These are phyloP conservation scores for Trichosanthes truncata DNA, from an alignment of 306 rosid species.

Conservation along the genomic window DNA sequence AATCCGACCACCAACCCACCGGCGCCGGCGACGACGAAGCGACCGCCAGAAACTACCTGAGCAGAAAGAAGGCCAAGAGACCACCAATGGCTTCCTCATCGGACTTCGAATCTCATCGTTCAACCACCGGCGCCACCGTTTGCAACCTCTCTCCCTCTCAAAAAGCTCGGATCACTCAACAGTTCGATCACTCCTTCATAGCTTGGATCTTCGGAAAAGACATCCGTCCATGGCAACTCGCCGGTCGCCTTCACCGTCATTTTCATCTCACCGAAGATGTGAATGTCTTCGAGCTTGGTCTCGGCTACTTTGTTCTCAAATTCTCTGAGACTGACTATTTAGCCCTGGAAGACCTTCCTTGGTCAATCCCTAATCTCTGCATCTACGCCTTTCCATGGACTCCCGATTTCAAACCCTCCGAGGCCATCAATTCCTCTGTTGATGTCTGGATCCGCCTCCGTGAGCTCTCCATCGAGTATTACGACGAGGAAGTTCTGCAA, in stretches of 20 bases:
- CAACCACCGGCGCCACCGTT: not conserved
- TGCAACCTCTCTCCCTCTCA: not conserved
- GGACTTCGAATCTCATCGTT: not conserved
- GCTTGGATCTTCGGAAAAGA: not conserved
- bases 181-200: not conserved
- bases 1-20: not conserved
- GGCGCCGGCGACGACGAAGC: not conserved
- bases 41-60: not conserved
- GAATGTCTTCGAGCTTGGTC: not conserved
- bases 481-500: not conserved
- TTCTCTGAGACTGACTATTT: not conserved
- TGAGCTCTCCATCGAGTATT: not conserved
- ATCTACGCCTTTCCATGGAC: not conserved
- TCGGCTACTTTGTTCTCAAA: not conserved
- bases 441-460: not conserved
- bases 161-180: not conserved
- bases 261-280: not conserved
- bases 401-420: conserved; percentile 2
- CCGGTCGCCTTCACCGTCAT: not conserved
- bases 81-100: not conserved
- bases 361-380: not conserved
- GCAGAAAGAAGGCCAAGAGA: not conserved
- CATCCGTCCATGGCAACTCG: not conserved
- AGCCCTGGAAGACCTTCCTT: not conserved
- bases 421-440: not conserved